Evolutionary conservation across 73 alveolate species (phyloP).

Genomic region (Paramecium bursaria): DNA sequence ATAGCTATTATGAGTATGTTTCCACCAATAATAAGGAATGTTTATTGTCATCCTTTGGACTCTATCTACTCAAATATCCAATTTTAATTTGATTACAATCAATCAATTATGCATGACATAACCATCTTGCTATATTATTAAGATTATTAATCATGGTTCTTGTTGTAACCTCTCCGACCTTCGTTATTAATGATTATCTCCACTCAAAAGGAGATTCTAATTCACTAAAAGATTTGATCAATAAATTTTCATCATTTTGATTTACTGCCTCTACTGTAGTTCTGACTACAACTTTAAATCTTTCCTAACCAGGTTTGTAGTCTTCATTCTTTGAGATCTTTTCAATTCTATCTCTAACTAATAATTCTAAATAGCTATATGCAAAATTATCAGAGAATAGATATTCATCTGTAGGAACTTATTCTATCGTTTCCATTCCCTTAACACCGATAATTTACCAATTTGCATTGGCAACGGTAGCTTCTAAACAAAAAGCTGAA

Average conservation of each 20-base stretch:
- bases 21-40: slow-evolving; percentile 63
- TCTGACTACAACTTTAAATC: slow-evolving; percentile 66
- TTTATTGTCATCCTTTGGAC: not conserved
- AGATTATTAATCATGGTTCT: slow-evolving; percentile 63
- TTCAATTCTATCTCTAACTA: slow-evolving; percentile 53
- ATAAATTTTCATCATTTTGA: slow-evolving; percentile 17
- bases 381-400: slow-evolving; percentile 34
- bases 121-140: slow-evolving; percentile 70
- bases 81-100: slow-evolving; percentile 63
- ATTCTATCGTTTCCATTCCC: not conserved
- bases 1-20: slow-evolving; percentile 51
- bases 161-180: slow-evolving; percentile 43
- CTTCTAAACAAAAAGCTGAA: slow-evolving; percentile 62
- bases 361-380: slow-evolving; percentile 1
- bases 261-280: slow-evolving; percentile 68
- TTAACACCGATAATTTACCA: slow-evolving; percentile 60
- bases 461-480: slow-evolving; percentile 51
- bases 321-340: slow-evolving; percentile 49
- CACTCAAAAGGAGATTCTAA: slow-evolving; percentile 68
- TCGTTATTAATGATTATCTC: slow-evolving; percentile 5
- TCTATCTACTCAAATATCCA: slow-evolving; percentile 65
- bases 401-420: slow-evolving; percentile 19
- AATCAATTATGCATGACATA: slow-evolving; percentile 58
- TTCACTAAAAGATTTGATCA: slow-evolving; percentile 69
- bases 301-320: slow-evolving; percentile 28